Evolutionary conservation across 306 rosid genomes (phyloP).

Genomic region (Citrullus amarus): DNA sequence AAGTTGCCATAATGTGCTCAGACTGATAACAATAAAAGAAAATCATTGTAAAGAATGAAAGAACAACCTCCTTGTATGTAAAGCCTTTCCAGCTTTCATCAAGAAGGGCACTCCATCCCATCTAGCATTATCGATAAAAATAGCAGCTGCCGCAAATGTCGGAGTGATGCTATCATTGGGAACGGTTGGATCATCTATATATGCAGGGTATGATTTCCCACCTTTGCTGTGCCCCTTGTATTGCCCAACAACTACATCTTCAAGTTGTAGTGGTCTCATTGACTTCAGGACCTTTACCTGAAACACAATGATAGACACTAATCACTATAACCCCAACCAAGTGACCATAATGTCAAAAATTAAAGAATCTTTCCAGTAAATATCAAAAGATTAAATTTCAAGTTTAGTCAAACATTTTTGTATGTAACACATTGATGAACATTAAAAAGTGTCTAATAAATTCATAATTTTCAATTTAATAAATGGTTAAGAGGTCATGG

Average conservation of each 20-base stretch:
- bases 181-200: conserved; percentile 71
- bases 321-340: not conserved
- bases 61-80: conserved; percentile 61
- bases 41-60: not conserved
- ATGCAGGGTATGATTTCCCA: conserved; percentile 60
- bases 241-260: conserved; percentile 87
- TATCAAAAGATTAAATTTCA: not conserved
- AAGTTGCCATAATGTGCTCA: not conserved
- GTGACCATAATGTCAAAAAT: not conserved
- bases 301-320: conserved; percentile 8
- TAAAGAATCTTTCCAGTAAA: not conserved
- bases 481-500: too few species aligned
- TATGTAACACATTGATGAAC: not conserved
- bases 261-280: conserved; percentile 65
- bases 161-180: conserved; percentile 80
- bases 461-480: too few species aligned
- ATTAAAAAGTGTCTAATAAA: not conserved
- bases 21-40: not conserved
- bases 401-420: not conserved
- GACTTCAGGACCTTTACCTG: conserved; percentile 96
- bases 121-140: conserved; percentile 82
- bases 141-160: conserved; percentile 93
- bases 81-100: conserved; percentile 98
- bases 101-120: conserved; percentile 99
- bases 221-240: conserved; percentile 83